A percentile compares a stretch with the other conserved stretches of the same genome.
These are phyloP conservation scores for Arthromyces matolae DNA, from an alignment of 768 basidiomycete species.

Conservation along the genomic window DNA sequence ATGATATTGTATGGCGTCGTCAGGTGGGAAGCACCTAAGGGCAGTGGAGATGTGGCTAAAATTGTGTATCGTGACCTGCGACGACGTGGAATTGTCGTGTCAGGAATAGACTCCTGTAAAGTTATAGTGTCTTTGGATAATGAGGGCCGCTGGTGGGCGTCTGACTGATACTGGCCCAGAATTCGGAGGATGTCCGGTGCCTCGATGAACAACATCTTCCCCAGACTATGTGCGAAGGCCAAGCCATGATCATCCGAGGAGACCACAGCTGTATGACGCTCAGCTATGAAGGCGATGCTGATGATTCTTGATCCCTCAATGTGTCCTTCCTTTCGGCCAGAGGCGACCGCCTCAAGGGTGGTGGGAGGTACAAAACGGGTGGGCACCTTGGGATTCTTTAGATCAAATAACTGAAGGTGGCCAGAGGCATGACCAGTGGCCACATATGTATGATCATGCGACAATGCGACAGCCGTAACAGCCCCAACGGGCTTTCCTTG, in stretches of 20 bases:
- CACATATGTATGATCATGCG: slow-evolving; percentile 90
- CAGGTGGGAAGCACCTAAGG: slow-evolving; percentile 72
- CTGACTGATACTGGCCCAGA: slow-evolving; percentile 83
- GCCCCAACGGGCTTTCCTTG: slow-evolving; percentile 63
- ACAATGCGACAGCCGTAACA: slow-evolving; percentile 87
- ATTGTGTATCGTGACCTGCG: slow-evolving; percentile 61
- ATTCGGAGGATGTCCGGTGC: slow-evolving; percentile 93
- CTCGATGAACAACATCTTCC: slow-evolving; percentile 92
- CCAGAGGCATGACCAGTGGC: slow-evolving; percentile 86
- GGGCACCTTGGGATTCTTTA: slow-evolving; percentile 64
- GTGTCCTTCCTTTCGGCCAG: slow-evolving; percentile 85
- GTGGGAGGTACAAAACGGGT: slow-evolving; percentile 71
- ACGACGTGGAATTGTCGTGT: slow-evolving; percentile 35
- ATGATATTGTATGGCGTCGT: slow-evolving; percentile 79
- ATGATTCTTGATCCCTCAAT: slow-evolving; percentile 75
- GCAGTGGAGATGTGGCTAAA: slow-evolving; percentile 77
- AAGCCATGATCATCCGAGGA: slow-evolving; percentile 88
- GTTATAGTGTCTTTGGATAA: slow-evolving; percentile 8
- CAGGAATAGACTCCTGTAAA: slow-evolving; percentile 11
- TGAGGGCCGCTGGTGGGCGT: slow-evolving; percentile 19
- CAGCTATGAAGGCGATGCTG: slow-evolving; percentile 82
- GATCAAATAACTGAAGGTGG: slow-evolving; percentile 80
- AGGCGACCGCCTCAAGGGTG: slow-evolving; percentile 59
- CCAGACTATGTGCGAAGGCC: slow-evolving; percentile 92
- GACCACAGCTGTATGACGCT: slow-evolving; percentile 88